Percentiles rank a stretch among this genome's conserved stretches.
These are phyloP conservation scores for Trametes polyzona DNA, from an alignment of 1,284 basidiomycete species.

Conservation along the genomic window DNA sequence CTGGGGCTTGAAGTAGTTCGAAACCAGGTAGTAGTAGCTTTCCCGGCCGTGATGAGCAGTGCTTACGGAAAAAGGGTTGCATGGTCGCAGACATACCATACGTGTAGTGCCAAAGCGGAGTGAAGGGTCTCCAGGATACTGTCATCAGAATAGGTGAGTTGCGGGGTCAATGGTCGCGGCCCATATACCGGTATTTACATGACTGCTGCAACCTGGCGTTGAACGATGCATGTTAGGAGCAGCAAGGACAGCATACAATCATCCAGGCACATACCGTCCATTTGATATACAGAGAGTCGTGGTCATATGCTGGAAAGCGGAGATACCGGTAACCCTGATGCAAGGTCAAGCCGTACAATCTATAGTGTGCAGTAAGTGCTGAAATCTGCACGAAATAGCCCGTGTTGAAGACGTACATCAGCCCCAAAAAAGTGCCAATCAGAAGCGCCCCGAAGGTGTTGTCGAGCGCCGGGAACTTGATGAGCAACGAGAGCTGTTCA, in stretches of 20 bases:
- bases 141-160: not conserved
- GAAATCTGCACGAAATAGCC: not conserved
- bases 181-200: not conserved
- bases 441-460: slow-evolving; percentile 3
- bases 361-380: not conserved
- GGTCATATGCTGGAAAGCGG: not conserved
- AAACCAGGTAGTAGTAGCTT: slow-evolving; percentile 5
- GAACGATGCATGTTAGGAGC: not conserved
- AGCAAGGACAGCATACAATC: no score
- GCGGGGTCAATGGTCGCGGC: not conserved
- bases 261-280: not conserved
- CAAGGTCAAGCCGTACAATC: not conserved
- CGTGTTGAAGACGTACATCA: not conserved
- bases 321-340: slow-evolving; percentile 7
- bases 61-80: no score
- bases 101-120: not conserved
- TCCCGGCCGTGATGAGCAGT: not conserved
- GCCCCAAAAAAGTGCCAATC: not conserved
- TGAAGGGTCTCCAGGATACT: slow-evolving; percentile 1
- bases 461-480: slow-evolving; percentile 5
- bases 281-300: not conserved
- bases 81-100: not conserved
- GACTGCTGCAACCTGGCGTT: not conserved
- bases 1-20: slow-evolving; percentile 1
- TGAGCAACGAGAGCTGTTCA: not conserved